Conservation (phyloP, 305 asterid species). For the Plantago rigida region DNA sequence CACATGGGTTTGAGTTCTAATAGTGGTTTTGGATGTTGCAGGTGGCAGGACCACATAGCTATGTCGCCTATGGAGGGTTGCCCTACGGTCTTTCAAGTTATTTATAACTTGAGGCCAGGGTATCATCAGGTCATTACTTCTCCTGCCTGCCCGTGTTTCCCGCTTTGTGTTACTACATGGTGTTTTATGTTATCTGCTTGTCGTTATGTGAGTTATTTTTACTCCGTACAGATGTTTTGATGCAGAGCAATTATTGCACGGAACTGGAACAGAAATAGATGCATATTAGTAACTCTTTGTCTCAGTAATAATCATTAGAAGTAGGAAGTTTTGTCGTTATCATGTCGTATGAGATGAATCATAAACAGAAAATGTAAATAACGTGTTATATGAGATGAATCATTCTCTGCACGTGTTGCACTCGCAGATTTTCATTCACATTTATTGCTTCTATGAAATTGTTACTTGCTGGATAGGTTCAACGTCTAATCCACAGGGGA, state of each 20-base stretch:
- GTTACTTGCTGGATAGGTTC: too few relatives aligned
- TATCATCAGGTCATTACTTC: constrained; percentile 45
- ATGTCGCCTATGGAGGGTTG: constrained; percentile 61
- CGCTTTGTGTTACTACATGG: constrained; percentile 10
- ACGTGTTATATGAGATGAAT: too few relatives aligned
- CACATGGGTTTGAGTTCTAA: constrained; percentile 1
- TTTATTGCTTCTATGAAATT: too few relatives aligned
- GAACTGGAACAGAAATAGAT: background rate
- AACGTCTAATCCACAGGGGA: too few relatives aligned
- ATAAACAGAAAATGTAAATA: too few relatives aligned
- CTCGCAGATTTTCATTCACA: too few relatives aligned
- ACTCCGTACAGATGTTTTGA: background rate
- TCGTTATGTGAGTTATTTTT: too few relatives aligned
- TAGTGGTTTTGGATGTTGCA: constrained; percentile 10
- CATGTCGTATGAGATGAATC: too few relatives aligned
- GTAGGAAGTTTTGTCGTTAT: too few relatives aligned
- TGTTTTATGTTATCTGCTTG: background rate
- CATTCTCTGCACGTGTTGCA: too few relatives aligned
- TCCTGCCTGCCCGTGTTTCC: constrained; percentile 4
- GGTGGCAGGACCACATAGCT: constrained; percentile 45
- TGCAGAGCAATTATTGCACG: background rate
- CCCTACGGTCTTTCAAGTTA: constrained; percentile 49
- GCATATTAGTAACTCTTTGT: background rate
- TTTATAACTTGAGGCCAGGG: constrained; percentile 46
- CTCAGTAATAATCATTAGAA: too few relatives aligned